Percentiles rank a stretch among this genome's conserved stretches.
Evolutionary conservation across 148 eudicot species (phyloP).

Genomic region (Selenicereus undatus): DNA sequence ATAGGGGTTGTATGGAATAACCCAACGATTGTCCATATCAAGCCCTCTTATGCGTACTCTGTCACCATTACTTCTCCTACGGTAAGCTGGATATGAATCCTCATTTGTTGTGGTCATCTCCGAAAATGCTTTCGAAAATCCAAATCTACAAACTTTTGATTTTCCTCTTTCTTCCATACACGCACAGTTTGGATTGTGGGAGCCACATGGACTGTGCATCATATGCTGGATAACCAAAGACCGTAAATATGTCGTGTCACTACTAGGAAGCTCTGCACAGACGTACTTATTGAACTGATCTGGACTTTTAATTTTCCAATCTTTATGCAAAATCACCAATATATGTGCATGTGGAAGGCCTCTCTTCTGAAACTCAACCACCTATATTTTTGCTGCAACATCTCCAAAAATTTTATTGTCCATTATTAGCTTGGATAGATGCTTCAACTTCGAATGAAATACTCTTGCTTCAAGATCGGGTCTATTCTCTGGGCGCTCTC

Average conservation of each 20-base stretch:
- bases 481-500: neutral
- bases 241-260: neutral
- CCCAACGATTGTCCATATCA: neutral
- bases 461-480: neutral
- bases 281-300: neutral
- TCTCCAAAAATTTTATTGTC: neutral
- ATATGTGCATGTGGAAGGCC: constrained; percentile 17
- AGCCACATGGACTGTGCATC: constrained; percentile 11
- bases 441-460: neutral
- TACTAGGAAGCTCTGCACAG: neutral
- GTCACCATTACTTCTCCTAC: neutral
- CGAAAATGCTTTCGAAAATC: neutral
- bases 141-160: neutral
- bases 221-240: neutral
- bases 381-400: neutral
- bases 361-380: constrained; percentile 9
- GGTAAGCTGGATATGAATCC: neutral
- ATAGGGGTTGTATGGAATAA: neutral
- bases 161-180: neutral
- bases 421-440: neutral
- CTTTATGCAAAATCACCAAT: neutral
- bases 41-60: neutral
- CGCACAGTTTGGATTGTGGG: neutral
- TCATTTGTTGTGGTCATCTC: neutral
- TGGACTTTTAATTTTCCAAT: neutral